These are phyloP conservation scores for Phytomonas francai DNA, from an alignment of 208 protist genomes.

Conservation along the genomic window DNA sequence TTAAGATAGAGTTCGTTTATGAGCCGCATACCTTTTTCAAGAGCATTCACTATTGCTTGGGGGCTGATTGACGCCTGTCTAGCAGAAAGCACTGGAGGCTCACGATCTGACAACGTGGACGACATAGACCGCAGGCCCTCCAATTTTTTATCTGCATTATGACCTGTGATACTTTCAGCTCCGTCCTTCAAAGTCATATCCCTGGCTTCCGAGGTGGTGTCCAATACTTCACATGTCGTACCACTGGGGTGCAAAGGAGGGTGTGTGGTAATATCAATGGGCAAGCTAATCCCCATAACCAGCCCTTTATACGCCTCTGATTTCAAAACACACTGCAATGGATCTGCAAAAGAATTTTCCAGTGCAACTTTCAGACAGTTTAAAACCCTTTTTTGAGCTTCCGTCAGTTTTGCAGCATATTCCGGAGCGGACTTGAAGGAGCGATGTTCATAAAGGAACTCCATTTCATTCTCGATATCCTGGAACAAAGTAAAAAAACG, in stretches of 20 bases:
- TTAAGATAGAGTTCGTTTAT: conserved; percentile 53
- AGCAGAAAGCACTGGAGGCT: background rate
- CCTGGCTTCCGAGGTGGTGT: background rate
- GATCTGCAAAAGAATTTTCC: conserved; percentile 27
- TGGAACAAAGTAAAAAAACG: conserved; percentile 67
- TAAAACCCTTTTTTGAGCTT: conserved; percentile 47
- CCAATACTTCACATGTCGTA: background rate
- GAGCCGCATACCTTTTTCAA: background rate
- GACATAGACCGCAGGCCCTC: background rate
- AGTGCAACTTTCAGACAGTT: conserved; percentile 44
- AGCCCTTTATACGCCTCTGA: background rate
- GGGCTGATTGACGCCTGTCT: background rate
- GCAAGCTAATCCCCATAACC: background rate
- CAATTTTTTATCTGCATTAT: background rate
- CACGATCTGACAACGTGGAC: background rate
- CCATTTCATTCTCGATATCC: conserved; percentile 71
- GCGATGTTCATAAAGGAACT: conserved; percentile 53
- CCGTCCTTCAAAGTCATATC: background rate
- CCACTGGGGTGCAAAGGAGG: background rate
- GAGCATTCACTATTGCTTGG: background rate
- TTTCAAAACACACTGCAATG: conserved; percentile 14
- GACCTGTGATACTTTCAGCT: background rate
- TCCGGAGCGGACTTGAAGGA: conserved; percentile 70
- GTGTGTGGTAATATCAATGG: background rate
- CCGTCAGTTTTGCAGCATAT: conserved; percentile 57